phyloP scores from a whole-genome alignment of 345 rosid genomes.

The Arabis alpina region DNA sequence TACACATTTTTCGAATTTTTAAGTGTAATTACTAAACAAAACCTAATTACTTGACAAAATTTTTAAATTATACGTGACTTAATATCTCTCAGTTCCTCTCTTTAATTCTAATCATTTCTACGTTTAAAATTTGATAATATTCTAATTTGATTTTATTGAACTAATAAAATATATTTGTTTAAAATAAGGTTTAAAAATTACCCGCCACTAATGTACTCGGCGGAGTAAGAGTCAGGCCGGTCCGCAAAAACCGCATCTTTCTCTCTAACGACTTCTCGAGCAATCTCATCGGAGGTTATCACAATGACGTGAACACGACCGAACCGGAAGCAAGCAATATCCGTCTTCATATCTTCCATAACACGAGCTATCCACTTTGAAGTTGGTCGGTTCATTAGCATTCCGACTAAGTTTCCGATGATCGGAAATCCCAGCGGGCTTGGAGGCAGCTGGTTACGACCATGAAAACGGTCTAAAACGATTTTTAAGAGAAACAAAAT shows the following conservation, averaged over 20 bases:
- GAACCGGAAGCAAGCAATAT: slow-evolving; percentile 38
- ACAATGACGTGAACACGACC: slow-evolving; percentile 37
- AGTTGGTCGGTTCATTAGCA: slow-evolving; percentile 25
- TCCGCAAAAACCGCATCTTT: slow-evolving; percentile 36
- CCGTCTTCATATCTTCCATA: slow-evolving; percentile 34
- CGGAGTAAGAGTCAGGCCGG: slow-evolving; percentile 20
- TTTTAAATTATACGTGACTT: too few relatives aligned
- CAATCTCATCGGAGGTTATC: slow-evolving; percentile 32
- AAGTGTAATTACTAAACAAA: too few relatives aligned
- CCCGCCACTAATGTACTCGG: slow-evolving; percentile 26
- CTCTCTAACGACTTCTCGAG: slow-evolving; percentile 37
- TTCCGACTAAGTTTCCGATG: slow-evolving; percentile 32
- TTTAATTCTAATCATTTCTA: too few relatives aligned
- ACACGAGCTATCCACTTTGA: slow-evolving; percentile 36
- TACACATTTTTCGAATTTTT: neutral
- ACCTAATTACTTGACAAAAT: too few relatives aligned
- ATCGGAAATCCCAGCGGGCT: slow-evolving; percentile 36
- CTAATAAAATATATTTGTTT: neutral
- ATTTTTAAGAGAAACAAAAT: neutral
- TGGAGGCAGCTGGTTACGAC: slow-evolving; percentile 17
- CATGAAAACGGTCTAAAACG: neutral
- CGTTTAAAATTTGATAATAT: too few relatives aligned
- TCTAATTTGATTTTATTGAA: too few relatives aligned
- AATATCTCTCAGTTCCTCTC: too few relatives aligned
- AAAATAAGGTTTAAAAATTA: neutral